Evolutionary conservation across 805 yeast genomes (phyloP).

Genomic region (Metschnikowia henanensis): DNA sequence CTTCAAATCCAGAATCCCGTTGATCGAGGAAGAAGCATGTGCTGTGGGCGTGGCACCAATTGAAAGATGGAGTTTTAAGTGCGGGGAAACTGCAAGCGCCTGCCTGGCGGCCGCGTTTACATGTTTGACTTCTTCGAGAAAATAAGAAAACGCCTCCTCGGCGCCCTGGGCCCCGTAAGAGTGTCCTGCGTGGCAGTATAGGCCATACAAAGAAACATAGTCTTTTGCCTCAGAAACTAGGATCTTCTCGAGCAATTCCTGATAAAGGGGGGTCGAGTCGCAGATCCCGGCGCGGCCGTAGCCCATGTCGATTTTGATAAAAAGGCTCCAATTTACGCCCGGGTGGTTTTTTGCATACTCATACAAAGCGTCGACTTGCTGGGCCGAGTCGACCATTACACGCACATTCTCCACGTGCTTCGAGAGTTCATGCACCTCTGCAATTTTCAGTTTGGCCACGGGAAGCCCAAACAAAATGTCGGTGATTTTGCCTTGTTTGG

Average conservation of each 20-base stretch:
- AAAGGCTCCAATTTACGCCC: constrained; percentile 55
- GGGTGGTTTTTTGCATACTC: constrained; percentile 30
- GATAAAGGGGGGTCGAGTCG: constrained; percentile 11
- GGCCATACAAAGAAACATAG: constrained; percentile 54
- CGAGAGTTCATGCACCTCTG: constrained; percentile 47
- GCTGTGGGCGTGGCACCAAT: constrained; percentile 87
- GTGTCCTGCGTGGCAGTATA: constrained; percentile 81
- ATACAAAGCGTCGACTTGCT: constrained; percentile 52
- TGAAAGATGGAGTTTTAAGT: constrained; percentile 49
- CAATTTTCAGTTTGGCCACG: constrained; percentile 46
- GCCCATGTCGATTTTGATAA: constrained; percentile 71
- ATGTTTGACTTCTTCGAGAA: constrained; percentile 57
- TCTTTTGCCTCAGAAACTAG: constrained; percentile 8
- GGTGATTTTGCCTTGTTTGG: constrained; percentile 35
- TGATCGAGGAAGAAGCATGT: constrained; percentile 48
- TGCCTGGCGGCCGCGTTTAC: constrained; percentile 53
- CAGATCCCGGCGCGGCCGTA: constrained; percentile 65
- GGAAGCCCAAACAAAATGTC: constrained; percentile 42
- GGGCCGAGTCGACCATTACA: constrained; percentile 60
- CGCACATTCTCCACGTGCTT: constrained; percentile 45
- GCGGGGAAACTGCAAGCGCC: constrained; percentile 36
- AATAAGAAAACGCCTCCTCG: constrained; percentile 45
- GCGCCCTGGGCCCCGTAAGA: constrained; percentile 53
- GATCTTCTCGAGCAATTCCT: constrained; percentile 24
- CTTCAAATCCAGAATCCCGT: constrained; percentile 20